These are phyloP conservation scores for Chytriomyces sp. DNA, from an alignment of 192 early-diverging fungal species.

Conservation along the genomic window DNA sequence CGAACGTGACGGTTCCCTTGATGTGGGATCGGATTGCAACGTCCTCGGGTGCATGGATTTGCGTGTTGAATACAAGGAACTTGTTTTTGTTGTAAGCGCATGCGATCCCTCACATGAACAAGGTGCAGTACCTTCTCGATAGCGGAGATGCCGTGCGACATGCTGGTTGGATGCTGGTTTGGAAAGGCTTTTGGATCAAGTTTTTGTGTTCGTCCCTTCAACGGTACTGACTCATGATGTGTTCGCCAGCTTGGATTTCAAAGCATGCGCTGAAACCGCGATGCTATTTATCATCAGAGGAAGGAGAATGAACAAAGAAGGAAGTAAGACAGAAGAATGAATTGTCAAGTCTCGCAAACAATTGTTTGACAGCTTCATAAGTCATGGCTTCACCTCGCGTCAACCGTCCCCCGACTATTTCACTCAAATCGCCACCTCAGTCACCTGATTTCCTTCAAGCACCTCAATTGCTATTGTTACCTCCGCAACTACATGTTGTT, in stretches of 20 bases:
- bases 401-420: neutral
- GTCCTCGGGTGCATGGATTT: neutral
- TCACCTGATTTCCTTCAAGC: neutral
- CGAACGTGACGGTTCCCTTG: constrained; percentile 8
- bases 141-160: constrained; percentile 4
- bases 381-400: too few relatives aligned
- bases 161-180: neutral
- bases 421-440: neutral
- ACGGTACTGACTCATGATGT: neutral
- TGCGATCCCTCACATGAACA: neutral
- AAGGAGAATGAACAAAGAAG: too few relatives aligned
- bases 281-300: too few relatives aligned
- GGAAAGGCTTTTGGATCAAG: neutral
- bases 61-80: neutral
- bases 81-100: neutral
- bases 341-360: neutral
- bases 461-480: neutral
- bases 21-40: neutral
- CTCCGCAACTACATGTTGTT: neutral
- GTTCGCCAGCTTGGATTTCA: neutral
- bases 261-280: neutral
- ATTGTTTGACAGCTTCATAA: too few relatives aligned
- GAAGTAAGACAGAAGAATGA: neutral
- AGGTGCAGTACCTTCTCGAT: neutral
- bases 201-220: neutral